A percentile compares a stretch with the other conserved stretches of the same genome.
phyloP scores from a whole-genome alignment of 768 basidiomycete genomes.

The Trametes cingulata region DNA sequence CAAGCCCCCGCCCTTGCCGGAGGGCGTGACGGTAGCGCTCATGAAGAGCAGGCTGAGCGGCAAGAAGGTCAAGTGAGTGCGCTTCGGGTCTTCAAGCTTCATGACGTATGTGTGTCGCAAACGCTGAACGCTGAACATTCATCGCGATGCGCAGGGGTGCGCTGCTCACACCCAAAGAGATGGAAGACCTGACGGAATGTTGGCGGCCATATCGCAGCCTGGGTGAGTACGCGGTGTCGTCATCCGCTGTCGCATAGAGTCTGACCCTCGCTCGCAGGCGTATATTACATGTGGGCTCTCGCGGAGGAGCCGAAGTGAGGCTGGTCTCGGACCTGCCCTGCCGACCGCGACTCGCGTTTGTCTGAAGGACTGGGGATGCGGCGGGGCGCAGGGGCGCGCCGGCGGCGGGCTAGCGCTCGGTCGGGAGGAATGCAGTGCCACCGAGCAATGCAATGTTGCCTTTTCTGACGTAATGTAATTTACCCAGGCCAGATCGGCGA shows the following conservation, averaged over 20 bases:
- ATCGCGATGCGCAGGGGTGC: conserved; percentile 50
- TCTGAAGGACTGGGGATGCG: not conserved
- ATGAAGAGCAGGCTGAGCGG: conserved; percentile 63
- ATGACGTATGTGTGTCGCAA: not conserved
- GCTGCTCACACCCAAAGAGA: conserved; percentile 77
- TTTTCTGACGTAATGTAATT: conserved; percentile 18
- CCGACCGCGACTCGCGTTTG: not conserved
- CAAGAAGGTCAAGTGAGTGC: conserved; percentile 70
- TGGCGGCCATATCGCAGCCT: conserved; percentile 86
- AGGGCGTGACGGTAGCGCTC: conserved; percentile 54
- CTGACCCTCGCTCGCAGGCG: conserved; percentile 42
- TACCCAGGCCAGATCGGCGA: conserved; percentile 10
- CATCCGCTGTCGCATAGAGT: conserved; percentile 2
- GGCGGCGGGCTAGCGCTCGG: not conserved
- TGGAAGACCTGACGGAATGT: conserved; percentile 70
- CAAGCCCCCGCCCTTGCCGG: conserved; percentile 47
- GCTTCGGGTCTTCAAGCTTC: not conserved
- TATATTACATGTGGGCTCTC: conserved; percentile 89
- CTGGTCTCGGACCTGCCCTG: not conserved
- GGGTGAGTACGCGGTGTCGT: conserved; percentile 44
- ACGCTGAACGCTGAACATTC: conserved; percentile 18
- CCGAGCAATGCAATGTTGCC: conserved; percentile 10
- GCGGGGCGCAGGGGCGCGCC: not conserved
- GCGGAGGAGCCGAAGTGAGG: conserved; percentile 35
- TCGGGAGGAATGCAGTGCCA: conserved; percentile 13